Base-by-base conservation (phyloP, 73 alveolate genomes). In the Tetrahymena malaccensis region DNA sequence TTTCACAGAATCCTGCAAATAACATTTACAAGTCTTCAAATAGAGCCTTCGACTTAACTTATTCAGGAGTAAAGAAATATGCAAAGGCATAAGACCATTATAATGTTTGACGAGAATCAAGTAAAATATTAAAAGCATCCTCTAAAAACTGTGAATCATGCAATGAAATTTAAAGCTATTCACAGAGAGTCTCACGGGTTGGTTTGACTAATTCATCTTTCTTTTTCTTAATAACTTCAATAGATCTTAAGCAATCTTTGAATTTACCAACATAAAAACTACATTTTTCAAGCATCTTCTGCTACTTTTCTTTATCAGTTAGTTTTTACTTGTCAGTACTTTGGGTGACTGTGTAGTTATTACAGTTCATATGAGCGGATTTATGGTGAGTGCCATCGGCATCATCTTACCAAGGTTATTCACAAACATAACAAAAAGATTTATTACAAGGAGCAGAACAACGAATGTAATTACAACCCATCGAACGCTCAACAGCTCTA, bases 351-450 rank as follows among this genome's bases (percentile, higher is more conserved):
- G 89, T 70, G 37, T 70, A 70, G 37, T 70, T 70, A 25, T 70
- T 70, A n/a, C 89, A 70, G 37, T 70, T 70, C 89, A 70, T 70
- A 31, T 70, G 89, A 25, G 89, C 43, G 19, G 89, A 70, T 70
- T 33, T 70, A 12, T 70, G 89, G 25, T 70, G 89, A 3, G 89
- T 70, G 25, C 89, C 89, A 70, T 70, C 89, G 25, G 89, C 35
- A 70, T 70, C 89, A 70, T 70, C 89, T 17, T 19, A 3, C 98
- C 98, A 97, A 94, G 97, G 98, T 25, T 96, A 84, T 57, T 95
- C 96, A 85, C 98, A 97, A 27, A 97, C 98, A 96, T 96, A 97
- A 50, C 98, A 97, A 96, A 97, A 97, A n/a, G 98, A 97, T 40
- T 97, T 96, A 22, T 97, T 98, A 94, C 98, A 97, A 33, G 96